Conservation (phyloP, 352 stramenopile genomes). For the Phytophthora citrophthora region DNA sequence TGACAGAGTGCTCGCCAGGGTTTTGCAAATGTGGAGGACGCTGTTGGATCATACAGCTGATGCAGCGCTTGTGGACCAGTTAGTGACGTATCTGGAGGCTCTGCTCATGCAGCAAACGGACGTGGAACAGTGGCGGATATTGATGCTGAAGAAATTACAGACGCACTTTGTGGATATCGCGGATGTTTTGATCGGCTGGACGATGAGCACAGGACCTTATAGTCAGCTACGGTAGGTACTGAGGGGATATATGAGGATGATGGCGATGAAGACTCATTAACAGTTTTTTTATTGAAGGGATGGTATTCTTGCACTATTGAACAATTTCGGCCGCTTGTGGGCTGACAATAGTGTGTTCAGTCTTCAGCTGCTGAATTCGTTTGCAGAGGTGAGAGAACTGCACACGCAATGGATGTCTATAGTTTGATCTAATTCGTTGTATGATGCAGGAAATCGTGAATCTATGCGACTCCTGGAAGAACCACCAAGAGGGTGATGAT, state of each 20-base stretch:
- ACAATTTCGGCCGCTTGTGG: slow-evolving; percentile 61
- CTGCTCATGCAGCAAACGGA: slow-evolving; percentile 32
- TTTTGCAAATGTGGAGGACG: slow-evolving; percentile 56
- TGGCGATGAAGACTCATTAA: background rate
- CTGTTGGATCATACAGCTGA: slow-evolving; percentile 60
- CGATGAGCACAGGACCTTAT: slow-evolving; percentile 49
- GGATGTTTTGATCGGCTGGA: slow-evolving; percentile 74
- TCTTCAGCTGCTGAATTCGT: slow-evolving; percentile 65
- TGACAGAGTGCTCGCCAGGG: slow-evolving; percentile 39
- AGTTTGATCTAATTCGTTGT: background rate
- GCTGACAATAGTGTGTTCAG: slow-evolving; percentile 77
- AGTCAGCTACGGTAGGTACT: slow-evolving; percentile 44
- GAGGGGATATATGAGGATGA: background rate
- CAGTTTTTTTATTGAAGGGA: slow-evolving; percentile 36
- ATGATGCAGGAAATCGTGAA: slow-evolving; percentile 53
- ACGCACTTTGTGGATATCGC: slow-evolving; percentile 76
- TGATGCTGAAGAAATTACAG: slow-evolving; percentile 59
- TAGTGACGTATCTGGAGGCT: slow-evolving; percentile 41
- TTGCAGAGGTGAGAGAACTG: slow-evolving; percentile 49
- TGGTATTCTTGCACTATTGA: slow-evolving; percentile 53
- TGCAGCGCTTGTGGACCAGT: slow-evolving; percentile 41
- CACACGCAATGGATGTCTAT: background rate
- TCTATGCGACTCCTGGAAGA: slow-evolving; percentile 32
- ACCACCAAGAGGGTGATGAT: slow-evolving; percentile 30
- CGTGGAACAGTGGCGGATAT: slow-evolving; percentile 23